These are phyloP conservation scores for Blastobotrys serpentis DNA, from an alignment of 1,139 yeast species.

Conservation along the genomic window DNA sequence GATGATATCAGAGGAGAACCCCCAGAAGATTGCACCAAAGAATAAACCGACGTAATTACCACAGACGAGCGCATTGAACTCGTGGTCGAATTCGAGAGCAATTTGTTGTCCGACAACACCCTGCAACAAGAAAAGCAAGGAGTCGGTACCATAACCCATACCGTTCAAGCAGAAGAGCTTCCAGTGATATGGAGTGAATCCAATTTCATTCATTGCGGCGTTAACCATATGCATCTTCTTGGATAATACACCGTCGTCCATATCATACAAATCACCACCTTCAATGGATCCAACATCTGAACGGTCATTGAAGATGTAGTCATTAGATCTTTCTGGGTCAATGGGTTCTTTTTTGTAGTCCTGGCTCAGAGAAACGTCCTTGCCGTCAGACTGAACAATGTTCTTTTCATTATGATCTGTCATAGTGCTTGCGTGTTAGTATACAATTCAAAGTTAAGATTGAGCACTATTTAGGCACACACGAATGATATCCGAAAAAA, in stretches of 20 bases:
- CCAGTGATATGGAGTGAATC: slow-evolving; percentile 33
- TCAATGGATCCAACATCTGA: neutral
- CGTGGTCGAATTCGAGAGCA: slow-evolving; percentile 28
- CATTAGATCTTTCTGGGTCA: neutral
- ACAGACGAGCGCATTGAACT: slow-evolving; percentile 43
- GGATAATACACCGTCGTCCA: slow-evolving; percentile 24
- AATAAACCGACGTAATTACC: slow-evolving; percentile 47
- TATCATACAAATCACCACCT: slow-evolving; percentile 11
- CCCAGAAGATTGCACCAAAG: slow-evolving; percentile 57
- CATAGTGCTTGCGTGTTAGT: too few species aligned
- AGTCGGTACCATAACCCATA: slow-evolving; percentile 64
- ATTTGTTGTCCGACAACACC: slow-evolving; percentile 42
- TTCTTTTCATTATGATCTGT: too few species aligned
- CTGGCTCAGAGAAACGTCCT: neutral
- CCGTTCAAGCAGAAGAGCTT: slow-evolving; percentile 43
- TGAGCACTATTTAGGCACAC: too few species aligned
- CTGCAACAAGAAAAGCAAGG: slow-evolving; percentile 52
- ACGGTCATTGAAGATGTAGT: neutral
- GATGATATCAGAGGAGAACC: slow-evolving; percentile 57
- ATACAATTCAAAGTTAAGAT: too few species aligned
- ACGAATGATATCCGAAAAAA: too few species aligned
- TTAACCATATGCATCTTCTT: slow-evolving; percentile 30
- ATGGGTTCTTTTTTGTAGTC: neutral
- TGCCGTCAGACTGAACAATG: too few species aligned
- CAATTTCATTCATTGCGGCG: slow-evolving; percentile 36